phyloP scores from a whole-genome alignment of 441 rosid genomes.

The Erodium moschatum region DNA sequence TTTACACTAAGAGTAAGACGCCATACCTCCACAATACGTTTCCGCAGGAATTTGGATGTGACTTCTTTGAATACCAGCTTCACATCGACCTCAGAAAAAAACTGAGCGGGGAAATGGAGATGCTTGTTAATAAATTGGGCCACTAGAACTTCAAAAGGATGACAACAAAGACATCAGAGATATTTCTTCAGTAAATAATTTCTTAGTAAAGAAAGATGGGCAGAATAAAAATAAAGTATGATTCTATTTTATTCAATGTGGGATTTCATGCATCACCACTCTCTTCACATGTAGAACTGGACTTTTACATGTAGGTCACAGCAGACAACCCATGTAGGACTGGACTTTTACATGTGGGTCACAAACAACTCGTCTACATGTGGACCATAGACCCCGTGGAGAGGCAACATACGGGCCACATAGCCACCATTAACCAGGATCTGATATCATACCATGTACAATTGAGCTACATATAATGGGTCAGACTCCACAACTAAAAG shows the following conservation, averaged over 20 bases:
- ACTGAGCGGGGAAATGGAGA: conserved; percentile 34
- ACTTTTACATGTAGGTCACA: too few species aligned
- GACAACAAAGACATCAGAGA: background rate
- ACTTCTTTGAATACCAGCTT: conserved; percentile 96
- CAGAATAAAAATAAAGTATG: background rate
- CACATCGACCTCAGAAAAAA: conserved; percentile 90
- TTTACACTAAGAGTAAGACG: conserved; percentile 15
- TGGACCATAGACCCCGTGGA: too few species aligned
- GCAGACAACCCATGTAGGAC: too few species aligned
- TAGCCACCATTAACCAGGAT: too few species aligned
- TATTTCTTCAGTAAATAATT: background rate
- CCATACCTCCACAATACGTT: conserved; percentile 86
- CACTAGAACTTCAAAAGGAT: background rate
- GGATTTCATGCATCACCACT: too few species aligned
- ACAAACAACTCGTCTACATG: too few species aligned
- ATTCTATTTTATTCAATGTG: background rate
- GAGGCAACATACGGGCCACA: too few species aligned
- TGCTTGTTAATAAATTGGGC: background rate
- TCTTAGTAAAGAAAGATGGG: background rate
- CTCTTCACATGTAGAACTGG: too few species aligned
- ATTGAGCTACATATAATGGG: too few species aligned
- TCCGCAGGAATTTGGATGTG: conserved; percentile 72
- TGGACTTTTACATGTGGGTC: background rate
- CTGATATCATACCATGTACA: too few species aligned
- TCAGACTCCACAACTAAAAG: too few species aligned